Conservation (phyloP, 768 basidiomycete genomes). For the Boletus edulis region DNA sequence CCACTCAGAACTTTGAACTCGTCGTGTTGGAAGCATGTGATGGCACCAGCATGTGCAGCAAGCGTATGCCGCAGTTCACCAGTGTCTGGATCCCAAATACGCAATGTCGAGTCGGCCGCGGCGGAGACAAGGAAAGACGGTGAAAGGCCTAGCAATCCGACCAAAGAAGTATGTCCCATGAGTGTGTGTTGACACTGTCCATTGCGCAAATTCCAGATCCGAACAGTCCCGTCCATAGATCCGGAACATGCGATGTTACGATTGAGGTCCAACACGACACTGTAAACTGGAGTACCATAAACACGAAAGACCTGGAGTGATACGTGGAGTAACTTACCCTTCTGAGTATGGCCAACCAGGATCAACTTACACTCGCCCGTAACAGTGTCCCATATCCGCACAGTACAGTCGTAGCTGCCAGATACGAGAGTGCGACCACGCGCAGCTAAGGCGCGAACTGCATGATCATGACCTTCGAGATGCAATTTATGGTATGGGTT, state of each 20-base stretch:
- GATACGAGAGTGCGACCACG: constrained; percentile 88
- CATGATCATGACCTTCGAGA: constrained; percentile 87
- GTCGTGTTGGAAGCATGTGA: constrained; percentile 98
- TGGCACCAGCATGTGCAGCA: constrained; percentile 93
- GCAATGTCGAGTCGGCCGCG: constrained; percentile 92
- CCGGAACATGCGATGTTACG: constrained; percentile 94
- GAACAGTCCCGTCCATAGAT: constrained; percentile 97
- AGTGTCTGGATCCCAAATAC: constrained; percentile 89
- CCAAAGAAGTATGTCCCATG: constrained; percentile 91
- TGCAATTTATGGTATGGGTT: constrained; percentile 91
- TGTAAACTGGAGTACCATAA: constrained; percentile 66
- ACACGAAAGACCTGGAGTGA: background rate
- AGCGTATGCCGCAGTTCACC: constrained; percentile 80
- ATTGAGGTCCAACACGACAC: constrained; percentile 83
- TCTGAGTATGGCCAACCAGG: constrained; percentile 85
- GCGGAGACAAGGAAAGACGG: constrained; percentile 91
- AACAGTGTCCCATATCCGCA: constrained; percentile 93
- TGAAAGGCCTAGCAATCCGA: constrained; percentile 88
- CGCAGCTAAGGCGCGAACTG: constrained; percentile 90
- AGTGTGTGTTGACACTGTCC: constrained; percentile 80
- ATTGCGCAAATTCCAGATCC: constrained; percentile 86
- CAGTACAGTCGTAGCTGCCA: constrained; percentile 93
- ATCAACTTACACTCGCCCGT: constrained; percentile 79
- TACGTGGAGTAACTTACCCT: constrained; percentile 52
- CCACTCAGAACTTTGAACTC: constrained; percentile 97